phyloP scores from a whole-genome alignment of 2,329 filamentous ascomycete genomes.

The Cercospora brassicicola region DNA sequence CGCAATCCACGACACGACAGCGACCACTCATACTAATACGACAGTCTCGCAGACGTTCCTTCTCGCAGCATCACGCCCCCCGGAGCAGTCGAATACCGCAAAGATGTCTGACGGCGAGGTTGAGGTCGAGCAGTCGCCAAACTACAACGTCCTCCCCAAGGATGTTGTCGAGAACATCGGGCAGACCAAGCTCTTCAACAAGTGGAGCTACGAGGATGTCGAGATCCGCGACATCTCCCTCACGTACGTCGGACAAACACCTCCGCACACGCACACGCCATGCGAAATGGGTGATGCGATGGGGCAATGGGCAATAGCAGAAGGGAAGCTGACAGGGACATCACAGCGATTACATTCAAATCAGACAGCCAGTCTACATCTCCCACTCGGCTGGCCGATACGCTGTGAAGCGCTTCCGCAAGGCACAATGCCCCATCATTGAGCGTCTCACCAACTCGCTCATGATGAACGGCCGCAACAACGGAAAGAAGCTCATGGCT shows the following conservation, averaged over 20 bases:
- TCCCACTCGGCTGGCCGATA: slow-evolving; percentile 98
- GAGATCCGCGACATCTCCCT: slow-evolving; percentile 99
- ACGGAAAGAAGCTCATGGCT: slow-evolving; percentile 99
- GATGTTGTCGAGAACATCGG: slow-evolving; percentile 86
- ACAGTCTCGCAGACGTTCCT: slow-evolving; percentile 11
- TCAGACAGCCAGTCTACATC: slow-evolving; percentile 98
- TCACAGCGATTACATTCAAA: slow-evolving; percentile 97
- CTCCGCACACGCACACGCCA: slow-evolving; percentile 1
- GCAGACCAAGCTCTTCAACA: slow-evolving; percentile 96
- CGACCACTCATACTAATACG: slow-evolving; percentile 7
- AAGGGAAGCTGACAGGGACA: slow-evolving; percentile 30
- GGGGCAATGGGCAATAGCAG: slow-evolving; percentile 19
- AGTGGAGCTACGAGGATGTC: slow-evolving; percentile 98
- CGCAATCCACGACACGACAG: not conserved
- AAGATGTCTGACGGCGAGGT: slow-evolving; percentile 97
- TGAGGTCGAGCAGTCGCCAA: slow-evolving; percentile 84
- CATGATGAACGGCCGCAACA: slow-evolving; percentile 99
- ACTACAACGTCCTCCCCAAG: slow-evolving; percentile 85
- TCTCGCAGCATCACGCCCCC: slow-evolving; percentile 9
- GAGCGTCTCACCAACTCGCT: slow-evolving; percentile 99
- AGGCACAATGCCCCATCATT: slow-evolving; percentile 99
- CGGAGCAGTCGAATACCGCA: slow-evolving; percentile 22
- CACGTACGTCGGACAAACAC: slow-evolving; percentile 68
- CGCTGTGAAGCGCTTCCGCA: slow-evolving; percentile 99
- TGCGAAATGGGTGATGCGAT: slow-evolving; percentile 2